Conservation (phyloP, 345 rosid species). For the Salix brachista region DNA sequence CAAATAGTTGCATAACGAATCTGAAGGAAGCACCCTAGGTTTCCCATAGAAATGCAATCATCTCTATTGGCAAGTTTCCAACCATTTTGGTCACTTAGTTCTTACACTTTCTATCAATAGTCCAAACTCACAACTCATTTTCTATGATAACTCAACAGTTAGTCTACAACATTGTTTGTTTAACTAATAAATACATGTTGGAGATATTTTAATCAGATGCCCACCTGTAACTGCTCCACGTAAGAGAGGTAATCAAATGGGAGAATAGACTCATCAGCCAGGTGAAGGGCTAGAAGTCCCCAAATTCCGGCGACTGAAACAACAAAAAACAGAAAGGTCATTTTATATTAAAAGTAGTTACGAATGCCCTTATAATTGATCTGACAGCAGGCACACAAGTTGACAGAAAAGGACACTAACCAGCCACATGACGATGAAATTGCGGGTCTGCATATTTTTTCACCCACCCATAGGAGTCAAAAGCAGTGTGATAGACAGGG, state of each 20-base stretch:
- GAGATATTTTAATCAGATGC: slow-evolving; percentile 7
- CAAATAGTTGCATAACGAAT: neutral
- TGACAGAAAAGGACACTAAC: slow-evolving; percentile 35
- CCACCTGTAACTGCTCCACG: slow-evolving; percentile 56
- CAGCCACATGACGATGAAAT: slow-evolving; percentile 84
- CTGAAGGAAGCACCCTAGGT: neutral
- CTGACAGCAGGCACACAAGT: neutral
- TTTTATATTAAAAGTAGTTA: neutral
- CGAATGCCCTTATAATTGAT: neutral
- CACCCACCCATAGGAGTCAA: slow-evolving; percentile 86
- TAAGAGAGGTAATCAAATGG: slow-evolving; percentile 73
- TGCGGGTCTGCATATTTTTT: slow-evolving; percentile 63
- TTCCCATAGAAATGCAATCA: neutral
- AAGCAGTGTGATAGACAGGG: slow-evolving; percentile 92
- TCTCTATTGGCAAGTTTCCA: neutral
- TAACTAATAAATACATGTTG: neutral
- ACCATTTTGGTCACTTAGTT: neutral
- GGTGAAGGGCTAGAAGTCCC: slow-evolving; percentile 76
- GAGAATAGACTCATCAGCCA: slow-evolving; percentile 75
- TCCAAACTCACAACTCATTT: neutral
- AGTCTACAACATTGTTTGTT: neutral
- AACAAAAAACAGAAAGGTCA: slow-evolving; percentile 6
- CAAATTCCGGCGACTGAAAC: slow-evolving; percentile 74
- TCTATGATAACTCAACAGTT: neutral
- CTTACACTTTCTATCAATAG: neutral